Conservation (phyloP, 169 alveolate species). For the Plasmodium vinckei region DNA sequence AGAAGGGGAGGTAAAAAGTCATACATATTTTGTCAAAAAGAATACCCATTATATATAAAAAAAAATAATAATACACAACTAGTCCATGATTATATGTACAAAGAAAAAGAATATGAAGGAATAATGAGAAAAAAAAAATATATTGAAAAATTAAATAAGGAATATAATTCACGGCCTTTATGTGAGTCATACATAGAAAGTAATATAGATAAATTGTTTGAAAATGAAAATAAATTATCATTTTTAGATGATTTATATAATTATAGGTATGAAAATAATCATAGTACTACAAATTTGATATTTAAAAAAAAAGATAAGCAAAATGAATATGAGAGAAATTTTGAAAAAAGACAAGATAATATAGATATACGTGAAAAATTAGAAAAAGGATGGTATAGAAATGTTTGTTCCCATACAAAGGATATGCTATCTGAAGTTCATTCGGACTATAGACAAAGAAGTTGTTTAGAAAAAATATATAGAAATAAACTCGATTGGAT, state of each 20-base stretch:
- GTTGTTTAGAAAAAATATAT: conserved; percentile 11
- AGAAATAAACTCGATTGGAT: not conserved
- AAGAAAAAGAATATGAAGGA: conserved; percentile 35
- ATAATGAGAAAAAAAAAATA: not conserved
- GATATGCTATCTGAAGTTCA: conserved; percentile 56
- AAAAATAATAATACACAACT: conserved; percentile 10
- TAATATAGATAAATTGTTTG: conserved; percentile 20
- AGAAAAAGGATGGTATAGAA: conserved; percentile 53
- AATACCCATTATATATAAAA: conserved; percentile 33
- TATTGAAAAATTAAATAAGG: conserved; percentile 1
- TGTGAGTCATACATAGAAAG: conserved; percentile 42
- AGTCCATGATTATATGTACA: conserved; percentile 57
- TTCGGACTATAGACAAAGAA: not conserved
- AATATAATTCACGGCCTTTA: conserved; percentile 36
- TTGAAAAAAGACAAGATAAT: not conserved
- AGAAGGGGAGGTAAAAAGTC: conserved; percentile 12
- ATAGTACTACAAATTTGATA: not conserved
- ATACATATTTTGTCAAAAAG: conserved; percentile 33
- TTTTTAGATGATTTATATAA: no score
- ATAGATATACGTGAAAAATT: conserved; percentile 4
- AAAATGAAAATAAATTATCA: conserved; percentile 8
- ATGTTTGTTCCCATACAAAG: conserved; percentile 20
- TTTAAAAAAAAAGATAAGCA: not conserved
- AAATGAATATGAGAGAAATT: not conserved
- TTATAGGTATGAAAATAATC: no score